These are phyloP conservation scores for Sphaceloma murrayae DNA, from an alignment of 2,329 filamentous ascomycete species.

Conservation along the genomic window DNA sequence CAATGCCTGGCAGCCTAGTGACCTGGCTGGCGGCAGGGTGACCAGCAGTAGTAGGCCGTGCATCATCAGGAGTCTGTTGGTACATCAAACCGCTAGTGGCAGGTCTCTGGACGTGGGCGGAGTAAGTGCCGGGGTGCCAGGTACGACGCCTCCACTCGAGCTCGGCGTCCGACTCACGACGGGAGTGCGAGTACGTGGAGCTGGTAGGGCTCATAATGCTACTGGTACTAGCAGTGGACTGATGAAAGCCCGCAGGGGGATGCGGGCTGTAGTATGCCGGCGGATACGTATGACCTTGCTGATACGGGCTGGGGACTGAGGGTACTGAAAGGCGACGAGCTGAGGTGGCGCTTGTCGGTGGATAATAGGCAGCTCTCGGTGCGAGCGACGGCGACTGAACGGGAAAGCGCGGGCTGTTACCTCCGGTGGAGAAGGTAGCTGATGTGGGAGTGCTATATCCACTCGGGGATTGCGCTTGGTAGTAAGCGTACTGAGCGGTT, in stretches of 20 bases:
- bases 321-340: conserved; percentile 74
- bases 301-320: conserved; percentile 64
- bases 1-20: conserved; percentile 75
- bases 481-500: conserved; percentile 54
- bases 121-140: conserved; percentile 74
- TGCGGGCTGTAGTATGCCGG: conserved; percentile 47
- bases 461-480: conserved; percentile 57
- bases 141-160: conserved; percentile 75
- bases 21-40: conserved; percentile 48
- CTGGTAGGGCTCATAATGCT: conserved; percentile 58
- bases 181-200: conserved; percentile 52
- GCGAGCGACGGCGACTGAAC: conserved; percentile 64
- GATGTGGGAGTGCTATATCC: conserved; percentile 78
- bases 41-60: conserved; percentile 47
- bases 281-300: conserved; percentile 49
- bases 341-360: conserved; percentile 47
- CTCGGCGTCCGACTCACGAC: conserved; percentile 60
- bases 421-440: conserved; percentile 66
- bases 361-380: conserved; percentile 11
- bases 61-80: conserved; percentile 59
- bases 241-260: conserved; percentile 34
- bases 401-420: conserved; percentile 66
- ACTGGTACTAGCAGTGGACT: conserved; percentile 41
- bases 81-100: conserved; percentile 65
- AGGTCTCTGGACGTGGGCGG: conserved; percentile 50